phyloP scores from a whole-genome alignment of 495 filamentous ascomycete species.

The Penicillium simplicissimum region DNA sequence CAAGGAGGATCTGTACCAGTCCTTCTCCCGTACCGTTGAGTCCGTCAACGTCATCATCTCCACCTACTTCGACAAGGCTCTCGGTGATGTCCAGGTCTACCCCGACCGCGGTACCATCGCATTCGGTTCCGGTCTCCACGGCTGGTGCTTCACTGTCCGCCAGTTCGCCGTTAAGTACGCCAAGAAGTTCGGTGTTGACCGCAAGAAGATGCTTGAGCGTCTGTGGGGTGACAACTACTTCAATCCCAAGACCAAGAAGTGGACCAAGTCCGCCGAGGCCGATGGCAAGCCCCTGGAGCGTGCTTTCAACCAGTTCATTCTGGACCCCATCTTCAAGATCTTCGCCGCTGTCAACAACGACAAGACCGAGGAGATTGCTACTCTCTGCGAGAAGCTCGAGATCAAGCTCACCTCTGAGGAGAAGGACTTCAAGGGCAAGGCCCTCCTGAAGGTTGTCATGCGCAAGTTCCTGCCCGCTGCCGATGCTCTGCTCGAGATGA shows the following conservation, averaged over 20 bases:
- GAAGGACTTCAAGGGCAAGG: slow-evolving; percentile 93
- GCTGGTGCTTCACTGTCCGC: slow-evolving; percentile 99
- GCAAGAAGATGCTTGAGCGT: slow-evolving; percentile 99
- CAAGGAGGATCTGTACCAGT: slow-evolving; percentile 99
- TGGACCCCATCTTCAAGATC: slow-evolving; percentile 99
- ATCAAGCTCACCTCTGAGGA: slow-evolving; percentile 86
- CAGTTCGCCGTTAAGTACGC: slow-evolving; percentile 96
- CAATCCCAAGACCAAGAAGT: slow-evolving; percentile 99
- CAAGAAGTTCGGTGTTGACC: slow-evolving; percentile 99
- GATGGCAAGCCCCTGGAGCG: slow-evolving; percentile 91
- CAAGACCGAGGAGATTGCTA: slow-evolving; percentile 90
- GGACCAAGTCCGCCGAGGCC: slow-evolving; percentile 78
- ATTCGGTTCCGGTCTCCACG: slow-evolving; percentile 99
- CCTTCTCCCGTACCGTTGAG: slow-evolving; percentile 98
- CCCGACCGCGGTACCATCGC: slow-evolving; percentile 94
- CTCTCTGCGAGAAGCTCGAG: slow-evolving; percentile 84
- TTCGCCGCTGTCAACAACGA: slow-evolving; percentile 95
- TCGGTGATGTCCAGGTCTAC: slow-evolving; percentile 98
- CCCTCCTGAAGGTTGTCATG: slow-evolving; percentile 96
- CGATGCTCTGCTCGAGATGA: slow-evolving; percentile 99
- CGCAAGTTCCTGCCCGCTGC: slow-evolving; percentile 96
- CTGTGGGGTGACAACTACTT: slow-evolving; percentile 99
- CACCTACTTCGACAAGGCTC: slow-evolving; percentile 95
- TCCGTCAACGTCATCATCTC: slow-evolving; percentile 99
- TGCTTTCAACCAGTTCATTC: slow-evolving; percentile 98